Evolutionary conservation across 2,329 filamentous ascomycete species (phyloP).

Genomic region (Dissoconium aciculare): DNA sequence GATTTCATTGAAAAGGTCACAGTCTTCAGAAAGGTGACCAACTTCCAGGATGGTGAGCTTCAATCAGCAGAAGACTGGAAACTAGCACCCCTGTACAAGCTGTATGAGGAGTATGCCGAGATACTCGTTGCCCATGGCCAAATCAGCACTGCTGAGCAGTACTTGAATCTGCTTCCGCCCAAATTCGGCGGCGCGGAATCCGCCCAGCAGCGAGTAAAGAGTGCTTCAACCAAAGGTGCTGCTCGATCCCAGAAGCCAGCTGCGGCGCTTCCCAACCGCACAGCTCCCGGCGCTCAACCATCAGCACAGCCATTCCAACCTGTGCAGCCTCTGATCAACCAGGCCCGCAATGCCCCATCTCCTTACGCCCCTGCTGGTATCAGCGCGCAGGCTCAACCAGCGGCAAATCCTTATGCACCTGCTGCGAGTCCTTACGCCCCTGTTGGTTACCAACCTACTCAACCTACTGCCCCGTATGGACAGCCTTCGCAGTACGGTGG

Average conservation of each 20-base stretch:
- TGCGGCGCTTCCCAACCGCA: slow-evolving; percentile 19
- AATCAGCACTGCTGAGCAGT: slow-evolving; percentile 72
- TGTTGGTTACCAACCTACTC: slow-evolving; percentile 31
- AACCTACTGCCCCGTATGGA: slow-evolving; percentile 24
- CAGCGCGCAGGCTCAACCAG: slow-evolving; percentile 11
- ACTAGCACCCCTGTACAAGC: slow-evolving; percentile 72
- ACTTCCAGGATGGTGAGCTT: slow-evolving; percentile 70
- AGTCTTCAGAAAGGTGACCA: slow-evolving; percentile 84
- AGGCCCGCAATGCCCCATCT: slow-evolving; percentile 20
- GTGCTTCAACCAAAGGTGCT: slow-evolving; percentile 50
- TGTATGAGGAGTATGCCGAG: slow-evolving; percentile 94
- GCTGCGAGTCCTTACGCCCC: slow-evolving; percentile 22
- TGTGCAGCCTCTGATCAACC: slow-evolving; percentile 28
- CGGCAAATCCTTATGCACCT: slow-evolving; percentile 38
- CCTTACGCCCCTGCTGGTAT: slow-evolving; percentile 27
- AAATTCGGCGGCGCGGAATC: slow-evolving; percentile 78
- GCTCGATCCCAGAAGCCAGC: slow-evolving; percentile 22
- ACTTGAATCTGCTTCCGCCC: slow-evolving; percentile 70
- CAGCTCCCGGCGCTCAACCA: slow-evolving; percentile 11
- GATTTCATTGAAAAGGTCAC: slow-evolving; percentile 97
- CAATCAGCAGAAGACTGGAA: slow-evolving; percentile 69
- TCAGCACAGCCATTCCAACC: slow-evolving; percentile 14
- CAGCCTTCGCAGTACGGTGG: slow-evolving; percentile 27
- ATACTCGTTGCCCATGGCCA: slow-evolving; percentile 85
- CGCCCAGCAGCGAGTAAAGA: slow-evolving; percentile 67